Conservation (phyloP, 2,329 filamentous ascomycete genomes). For the Karstenula rhodostoma region DNA sequence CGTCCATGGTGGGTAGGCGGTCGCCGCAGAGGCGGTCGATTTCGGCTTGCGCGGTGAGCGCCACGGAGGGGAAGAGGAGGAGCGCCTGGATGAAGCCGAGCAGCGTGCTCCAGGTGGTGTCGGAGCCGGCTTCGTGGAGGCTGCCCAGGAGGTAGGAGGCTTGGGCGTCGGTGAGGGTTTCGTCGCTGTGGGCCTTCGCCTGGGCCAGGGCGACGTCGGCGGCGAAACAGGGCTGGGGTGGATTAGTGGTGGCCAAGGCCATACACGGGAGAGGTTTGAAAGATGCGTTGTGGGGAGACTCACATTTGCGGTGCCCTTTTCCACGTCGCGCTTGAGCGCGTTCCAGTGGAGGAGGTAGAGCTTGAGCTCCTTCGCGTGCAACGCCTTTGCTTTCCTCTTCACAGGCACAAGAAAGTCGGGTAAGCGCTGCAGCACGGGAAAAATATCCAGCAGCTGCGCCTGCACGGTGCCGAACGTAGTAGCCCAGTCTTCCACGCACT, state of each 20-base stretch:
- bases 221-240: constrained; percentile 31
- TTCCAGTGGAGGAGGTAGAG: constrained; percentile 36
- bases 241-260: background rate
- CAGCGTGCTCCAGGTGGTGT: constrained; percentile 25
- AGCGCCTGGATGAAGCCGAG: constrained; percentile 29
- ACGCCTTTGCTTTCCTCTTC: constrained; percentile 50
- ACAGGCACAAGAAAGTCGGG: constrained; percentile 41
- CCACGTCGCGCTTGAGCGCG: constrained; percentile 27
- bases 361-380: constrained; percentile 55
- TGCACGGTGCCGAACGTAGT: constrained; percentile 53
- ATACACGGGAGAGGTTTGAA: background rate
- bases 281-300: background rate
- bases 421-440: constrained; percentile 55
- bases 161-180: constrained; percentile 29
- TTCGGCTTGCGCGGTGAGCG: constrained; percentile 26
- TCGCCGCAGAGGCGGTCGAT: constrained; percentile 34
- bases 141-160: constrained; percentile 23
- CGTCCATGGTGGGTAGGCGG: constrained; percentile 36
- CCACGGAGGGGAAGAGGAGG: constrained; percentile 25
- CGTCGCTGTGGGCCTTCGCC: constrained; percentile 27
- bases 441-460: constrained; percentile 57
- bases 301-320: constrained; percentile 22
- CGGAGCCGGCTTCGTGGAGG: constrained; percentile 27
- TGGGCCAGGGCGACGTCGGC: constrained; percentile 32
- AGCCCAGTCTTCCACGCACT: constrained; percentile 53